phyloP scores from a whole-genome alignment of 768 basidiomycete species.

The Suillus spraguei region DNA sequence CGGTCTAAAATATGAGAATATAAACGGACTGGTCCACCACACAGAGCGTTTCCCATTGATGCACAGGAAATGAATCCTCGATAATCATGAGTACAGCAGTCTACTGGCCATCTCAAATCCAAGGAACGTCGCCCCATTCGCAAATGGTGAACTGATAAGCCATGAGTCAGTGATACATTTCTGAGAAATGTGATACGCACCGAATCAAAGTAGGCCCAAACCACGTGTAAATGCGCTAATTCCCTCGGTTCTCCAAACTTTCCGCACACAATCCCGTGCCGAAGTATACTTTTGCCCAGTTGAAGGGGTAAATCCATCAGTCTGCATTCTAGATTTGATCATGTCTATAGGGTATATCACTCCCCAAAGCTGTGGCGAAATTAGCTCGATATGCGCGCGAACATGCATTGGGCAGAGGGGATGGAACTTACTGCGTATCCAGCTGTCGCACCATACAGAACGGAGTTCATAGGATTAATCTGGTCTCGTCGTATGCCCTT shows the following conservation, averaged over 20 bases:
- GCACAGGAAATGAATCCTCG: not conserved
- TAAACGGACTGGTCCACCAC: not conserved
- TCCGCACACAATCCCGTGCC: conserved; percentile 79
- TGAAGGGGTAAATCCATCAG: conserved; percentile 79
- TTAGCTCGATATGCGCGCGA: conserved; percentile 14
- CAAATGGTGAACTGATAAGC: conserved; percentile 79
- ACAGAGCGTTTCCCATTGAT: not conserved
- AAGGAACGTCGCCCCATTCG: conserved; percentile 96
- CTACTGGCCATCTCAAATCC: conserved; percentile 94
- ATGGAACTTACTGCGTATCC: conserved; percentile 77
- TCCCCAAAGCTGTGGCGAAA: conserved; percentile 69
- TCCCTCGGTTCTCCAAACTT: conserved; percentile 84
- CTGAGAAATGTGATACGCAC: conserved; percentile 41
- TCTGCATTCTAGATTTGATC: conserved; percentile 96
- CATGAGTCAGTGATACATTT: conserved; percentile 14
- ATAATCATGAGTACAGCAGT: conserved; percentile 46
- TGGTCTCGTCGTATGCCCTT: conserved; percentile 76
- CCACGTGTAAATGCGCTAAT: conserved; percentile 87
- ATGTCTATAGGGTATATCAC: conserved; percentile 96
- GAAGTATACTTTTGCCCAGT: conserved; percentile 84
- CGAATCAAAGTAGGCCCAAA: conserved; percentile 92
- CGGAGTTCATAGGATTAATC: conserved; percentile 73
- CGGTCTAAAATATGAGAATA: not conserved
- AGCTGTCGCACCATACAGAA: conserved; percentile 88
- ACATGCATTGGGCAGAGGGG: not conserved